Evolutionary conservation across 148 eudicot species (phyloP), one percentile per base, ranked within the genome.

Genomic region (Vaccinium darrowii): DNA sequence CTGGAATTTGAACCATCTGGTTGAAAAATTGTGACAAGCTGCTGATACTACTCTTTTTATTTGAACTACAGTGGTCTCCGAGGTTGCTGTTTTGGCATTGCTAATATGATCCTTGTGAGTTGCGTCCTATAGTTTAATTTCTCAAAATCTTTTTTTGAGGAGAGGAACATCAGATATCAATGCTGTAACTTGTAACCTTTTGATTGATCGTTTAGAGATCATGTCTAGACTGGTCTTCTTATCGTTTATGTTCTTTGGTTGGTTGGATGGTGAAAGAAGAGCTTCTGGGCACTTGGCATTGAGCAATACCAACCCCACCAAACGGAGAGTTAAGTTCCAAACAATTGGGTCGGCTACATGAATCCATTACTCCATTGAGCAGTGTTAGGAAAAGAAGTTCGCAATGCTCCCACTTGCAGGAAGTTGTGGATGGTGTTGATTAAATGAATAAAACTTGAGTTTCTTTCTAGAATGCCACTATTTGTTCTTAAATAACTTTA

Each of bases 61-160:
- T 91, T 86, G 52, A 85, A 78, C 82, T 85, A 69, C 98, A 97
- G 99, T 92, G 98, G 99, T 82, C 82, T 95, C 72, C 90, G 98
- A 73, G 98, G 98, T 87, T 91, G 96, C 92, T 94, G 89, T 87
- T 97, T 97, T 88, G 90, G 99, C 89, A 88, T 97, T 76, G 99
- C 99, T 80, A 97, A 97, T 88, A 95, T 97, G 99, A 95, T 95
- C 86, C 94, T 97, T 88, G 99, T 97, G 90, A 97, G 99, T 94
- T 83, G 49, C 63, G 19, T 72, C 33, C 21, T 47, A n/a, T 49
- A 30, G 72, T 53, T 52, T 19, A 13, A 2, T 47, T 43, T 76
- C 13, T 76, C 12, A 47, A 21, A 76, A 9, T 76, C 49, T 60
- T 79, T 19, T 27, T 50, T 76, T 3, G 3, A 76, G 49, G 30